These are phyloP conservation scores for Rutstroemia sp. DNA, from an alignment of 2,329 filamentous ascomycete genomes.

Conservation along the genomic window DNA sequence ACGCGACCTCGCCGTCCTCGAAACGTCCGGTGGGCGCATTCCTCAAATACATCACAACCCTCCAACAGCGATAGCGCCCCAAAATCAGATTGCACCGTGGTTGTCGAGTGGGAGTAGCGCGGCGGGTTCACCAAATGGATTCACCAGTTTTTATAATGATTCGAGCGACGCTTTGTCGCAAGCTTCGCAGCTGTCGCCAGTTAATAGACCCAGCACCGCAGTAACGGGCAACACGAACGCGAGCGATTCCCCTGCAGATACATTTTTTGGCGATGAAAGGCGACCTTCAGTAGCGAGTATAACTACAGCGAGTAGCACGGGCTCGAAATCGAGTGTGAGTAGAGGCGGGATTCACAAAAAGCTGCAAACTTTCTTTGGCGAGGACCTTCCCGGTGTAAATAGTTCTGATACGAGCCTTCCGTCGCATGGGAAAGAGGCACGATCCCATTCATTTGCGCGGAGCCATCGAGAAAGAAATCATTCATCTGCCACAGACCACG, in stretches of 20 bases:
- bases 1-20: conserved; percentile 62
- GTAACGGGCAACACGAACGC: conserved; percentile 39
- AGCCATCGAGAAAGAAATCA: conserved; percentile 68
- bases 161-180: conserved; percentile 66
- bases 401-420: conserved; percentile 65
- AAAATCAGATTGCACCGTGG: conserved; percentile 47
- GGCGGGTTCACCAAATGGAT: conserved; percentile 25
- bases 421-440: conserved; percentile 49
- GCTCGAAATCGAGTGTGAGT: conserved; percentile 66
- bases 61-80: conserved; percentile 44
- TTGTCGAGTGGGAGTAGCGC: conserved; percentile 34
- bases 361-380: conserved; percentile 85
- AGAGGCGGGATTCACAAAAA: conserved; percentile 68
- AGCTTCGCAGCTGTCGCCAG: conserved; percentile 61
- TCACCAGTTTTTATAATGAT: conserved; percentile 62
- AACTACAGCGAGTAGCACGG: conserved; percentile 77
- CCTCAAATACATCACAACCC: conserved; percentile 54
- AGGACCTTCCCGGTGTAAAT: conserved; percentile 71
- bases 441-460: conserved; percentile 52
- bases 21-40: conserved; percentile 48
- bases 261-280: conserved; percentile 63
- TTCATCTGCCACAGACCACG: conserved; percentile 65
- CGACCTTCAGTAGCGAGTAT: conserved; percentile 85
- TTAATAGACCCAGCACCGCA: conserved; percentile 49
- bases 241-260: conserved; percentile 52